These are phyloP conservation scores for Fomitopsis palustris DNA, from an alignment of 1,284 basidiomycete species.

Conservation along the genomic window DNA sequence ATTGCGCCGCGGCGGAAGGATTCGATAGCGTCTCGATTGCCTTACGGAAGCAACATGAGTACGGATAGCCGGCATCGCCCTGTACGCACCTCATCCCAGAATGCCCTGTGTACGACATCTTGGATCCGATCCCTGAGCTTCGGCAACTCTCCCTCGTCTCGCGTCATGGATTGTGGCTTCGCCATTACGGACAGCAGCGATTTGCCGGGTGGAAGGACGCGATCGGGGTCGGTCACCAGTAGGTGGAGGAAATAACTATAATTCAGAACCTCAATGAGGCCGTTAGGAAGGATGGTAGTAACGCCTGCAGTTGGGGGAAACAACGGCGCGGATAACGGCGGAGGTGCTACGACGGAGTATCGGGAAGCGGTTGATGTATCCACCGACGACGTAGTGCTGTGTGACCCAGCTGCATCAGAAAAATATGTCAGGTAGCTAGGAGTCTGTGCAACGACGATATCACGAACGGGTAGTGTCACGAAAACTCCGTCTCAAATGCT, in stretches of 20 bases:
- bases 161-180: slow-evolving; percentile 28
- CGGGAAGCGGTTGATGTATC: background rate
- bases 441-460: background rate
- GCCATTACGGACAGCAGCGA: slow-evolving; percentile 62
- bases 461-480: background rate
- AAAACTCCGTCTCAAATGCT: slow-evolving; percentile 21
- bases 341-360: slow-evolving; percentile 22
- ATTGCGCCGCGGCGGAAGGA: slow-evolving; percentile 39
- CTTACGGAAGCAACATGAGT: slow-evolving; percentile 25
- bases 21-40: slow-evolving; percentile 41
- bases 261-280: slow-evolving; percentile 51
- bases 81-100: slow-evolving; percentile 64
- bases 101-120: slow-evolving; percentile 54
- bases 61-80: background rate
- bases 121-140: slow-evolving; percentile 48
- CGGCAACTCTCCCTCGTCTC: slow-evolving; percentile 22
- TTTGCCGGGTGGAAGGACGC: slow-evolving; percentile 64
- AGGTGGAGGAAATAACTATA: slow-evolving; percentile 60
- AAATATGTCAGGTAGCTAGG: background rate
- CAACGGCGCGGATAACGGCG: slow-evolving; percentile 22
- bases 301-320: slow-evolving; percentile 27
- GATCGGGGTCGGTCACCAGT: slow-evolving; percentile 53
- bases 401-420: background rate
- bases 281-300: slow-evolving; percentile 41
- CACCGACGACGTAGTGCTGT: background rate